Evolutionary conservation across 2,329 filamentous ascomycete species (phyloP), one percentile per base, ranked within the genome.

Genomic region (Stenocarpella maydis): DNA sequence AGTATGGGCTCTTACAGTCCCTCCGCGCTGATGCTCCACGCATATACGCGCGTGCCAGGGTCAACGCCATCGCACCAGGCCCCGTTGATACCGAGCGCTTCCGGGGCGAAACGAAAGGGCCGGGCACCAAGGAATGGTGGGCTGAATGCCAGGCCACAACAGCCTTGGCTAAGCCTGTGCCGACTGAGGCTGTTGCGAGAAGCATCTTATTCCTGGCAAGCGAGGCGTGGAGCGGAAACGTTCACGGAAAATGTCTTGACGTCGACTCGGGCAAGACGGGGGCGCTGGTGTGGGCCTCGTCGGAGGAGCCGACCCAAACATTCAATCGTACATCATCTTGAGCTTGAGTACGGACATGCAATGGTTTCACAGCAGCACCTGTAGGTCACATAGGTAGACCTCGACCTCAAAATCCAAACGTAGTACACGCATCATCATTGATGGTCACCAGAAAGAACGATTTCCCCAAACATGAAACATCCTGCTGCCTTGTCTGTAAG

Each of bases 221-320:
- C 28, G 58, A 63, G 28, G 24, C 58, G 19, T 63, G 58, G 58
- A 63, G 58, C 28, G 41, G 58, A 2, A 63, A 43, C 15, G 28
- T 63, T 7, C 58, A 63, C n/a, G 58, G 58, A n/a, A 47, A 63
- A 14, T 63, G 58, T 28, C 2, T 63, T 14, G 41, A 63, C 10
- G 43, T 63, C 58, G 43, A 63, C 43, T 63, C 58, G 28, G 58
- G 58, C 28, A 63, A 63, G 58, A 21, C 34, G 58, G 58, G 58
- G 24, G 43, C 58, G 10, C 58, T 63, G 12, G 37, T 63, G 58
- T 63, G 58, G 58, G 43, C n/a, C 41, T 10, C 41, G n/a, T 31
- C 58, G 26, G n/a, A 49, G 19, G 26, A n/a, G n/a, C 19, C 41
- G 19, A 21, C 43, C 26, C 28, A 47, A 15, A 37, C 19, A 19